phyloP scores from a whole-genome alignment of 306 rosid genomes.

The Ammopiptanthus mongolicus region DNA sequence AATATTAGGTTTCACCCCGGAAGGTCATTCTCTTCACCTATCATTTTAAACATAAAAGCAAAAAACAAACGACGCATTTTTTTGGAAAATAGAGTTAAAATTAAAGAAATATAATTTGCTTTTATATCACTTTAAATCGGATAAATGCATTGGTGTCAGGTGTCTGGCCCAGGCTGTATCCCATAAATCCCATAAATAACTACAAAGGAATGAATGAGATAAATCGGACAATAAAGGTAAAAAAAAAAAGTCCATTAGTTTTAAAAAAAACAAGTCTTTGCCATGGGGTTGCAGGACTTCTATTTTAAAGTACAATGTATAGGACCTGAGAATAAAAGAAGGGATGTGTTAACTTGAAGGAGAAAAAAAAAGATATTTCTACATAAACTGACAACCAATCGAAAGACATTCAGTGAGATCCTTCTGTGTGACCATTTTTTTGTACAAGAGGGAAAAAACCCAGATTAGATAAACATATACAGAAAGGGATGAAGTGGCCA shows the following conservation, averaged over 20 bases:
- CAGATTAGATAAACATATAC: slow-evolving; percentile 35
- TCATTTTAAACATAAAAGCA: not conserved
- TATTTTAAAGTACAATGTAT: slow-evolving; percentile 15
- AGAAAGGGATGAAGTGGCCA: slow-evolving; percentile 32
- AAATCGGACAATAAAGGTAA: not conserved
- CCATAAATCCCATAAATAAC: not conserved
- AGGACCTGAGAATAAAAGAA: slow-evolving; percentile 22
- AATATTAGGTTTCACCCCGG: not conserved
- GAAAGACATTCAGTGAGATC: not conserved
- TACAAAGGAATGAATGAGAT: not conserved
- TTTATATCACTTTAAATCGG: not conserved
- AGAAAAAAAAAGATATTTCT: not conserved
- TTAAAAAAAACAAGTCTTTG: not conserved
- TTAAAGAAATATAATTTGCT: no score
- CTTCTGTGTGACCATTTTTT: slow-evolving; percentile 32
- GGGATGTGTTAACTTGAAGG: not conserved
- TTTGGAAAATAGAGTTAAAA: not conserved
- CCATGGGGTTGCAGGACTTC: not conserved
- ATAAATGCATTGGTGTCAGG: not conserved
- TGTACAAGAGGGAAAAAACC: slow-evolving; percentile 38
- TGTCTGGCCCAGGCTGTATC: not conserved
- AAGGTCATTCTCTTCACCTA: not conserved
- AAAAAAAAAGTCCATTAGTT: not conserved
- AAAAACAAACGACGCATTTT: not conserved
- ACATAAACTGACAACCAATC: slow-evolving; percentile 17